Evolutionary conservation across 192 early-diverging fungal genomes (phyloP), one percentile per base, ranked within the genome.

Genomic region (Geosiphon pyriformis): DNA sequence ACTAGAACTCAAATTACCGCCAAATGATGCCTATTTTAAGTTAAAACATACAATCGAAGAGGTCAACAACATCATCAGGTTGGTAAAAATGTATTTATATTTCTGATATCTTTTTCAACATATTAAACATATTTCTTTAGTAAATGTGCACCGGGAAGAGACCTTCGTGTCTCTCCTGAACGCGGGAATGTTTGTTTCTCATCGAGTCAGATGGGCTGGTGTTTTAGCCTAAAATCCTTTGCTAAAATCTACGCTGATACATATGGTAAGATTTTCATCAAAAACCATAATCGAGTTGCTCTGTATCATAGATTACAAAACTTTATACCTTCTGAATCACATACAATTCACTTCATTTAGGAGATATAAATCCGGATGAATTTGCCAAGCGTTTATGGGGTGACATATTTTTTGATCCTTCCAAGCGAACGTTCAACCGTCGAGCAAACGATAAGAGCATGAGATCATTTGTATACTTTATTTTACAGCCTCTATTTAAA

Each of bases 181-280:
- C 83, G 85, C 2, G 95, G 95, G 42, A 99, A 98, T 69, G 97
- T 99, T 35, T 90, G 89, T 74, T 99, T 99, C 79, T 93, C 94
- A 0, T 92, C 90, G 4, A 83, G 82, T 29, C 82, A 90, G 31
- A 87, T 92, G 74, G 91, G 97, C 18, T 98, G 92, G 93, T 94
- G 89, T 74, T 98, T 99, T 67, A 87, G 92, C 6, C 78, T 98
- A 8, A 80, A 87, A 65, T 92, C 94, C 22, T 97, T 99, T 83
- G 94, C 95, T 7, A 82, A 86, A 68, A 81, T 93, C 34, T 99
- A 99, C 74, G 76, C 87, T 0, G 90, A 92, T 55, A 86, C 82
- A 32, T 94, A 86, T 75, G 83, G 79, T 77, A 82, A 79, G 70
- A 61, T n/a, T n/a, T n/a, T n/a, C n/a, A n/a, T n/a, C n/a, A n/a